Evolutionary conservation across 1,284 basidiomycete genomes (phyloP).

Genomic region (Moesziomyces antarcticus): DNA sequence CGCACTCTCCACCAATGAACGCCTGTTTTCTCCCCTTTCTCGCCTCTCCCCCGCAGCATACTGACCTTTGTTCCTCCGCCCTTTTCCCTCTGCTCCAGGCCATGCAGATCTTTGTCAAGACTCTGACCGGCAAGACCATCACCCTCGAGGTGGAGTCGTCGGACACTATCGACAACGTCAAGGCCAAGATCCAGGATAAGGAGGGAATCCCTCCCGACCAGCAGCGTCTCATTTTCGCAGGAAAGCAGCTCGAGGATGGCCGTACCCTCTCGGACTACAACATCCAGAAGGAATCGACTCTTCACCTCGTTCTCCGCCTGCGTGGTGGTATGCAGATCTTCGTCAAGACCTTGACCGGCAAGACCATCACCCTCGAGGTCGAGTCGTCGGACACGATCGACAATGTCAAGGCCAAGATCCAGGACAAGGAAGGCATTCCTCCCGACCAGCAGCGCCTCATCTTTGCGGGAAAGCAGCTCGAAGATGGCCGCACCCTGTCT

Average conservation of each 20-base stretch:
- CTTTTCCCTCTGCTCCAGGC: conserved; percentile 4
- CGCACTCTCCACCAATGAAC: conserved; percentile 18
- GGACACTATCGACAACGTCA: conserved; percentile 91
- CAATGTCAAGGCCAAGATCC: conserved; percentile 73
- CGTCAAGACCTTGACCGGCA: conserved; percentile 85
- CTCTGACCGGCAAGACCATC: conserved; percentile 95
- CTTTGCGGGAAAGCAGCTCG: no score
- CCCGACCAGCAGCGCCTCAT: no score
- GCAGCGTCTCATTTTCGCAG: conserved; percentile 70
- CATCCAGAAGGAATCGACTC: conserved; percentile 67
- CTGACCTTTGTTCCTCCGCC: not conserved
- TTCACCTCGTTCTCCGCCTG: conserved; percentile 63
- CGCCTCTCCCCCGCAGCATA: not conserved
- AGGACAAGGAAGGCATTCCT: no score
- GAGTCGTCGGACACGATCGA: conserved; percentile 92
- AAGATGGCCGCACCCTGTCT: no score
- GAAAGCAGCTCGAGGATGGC: conserved; percentile 70
- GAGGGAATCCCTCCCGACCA: conserved; percentile 69
- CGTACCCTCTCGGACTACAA: conserved; percentile 70
- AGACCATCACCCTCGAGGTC: conserved; percentile 94
- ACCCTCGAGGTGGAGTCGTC: conserved; percentile 87
- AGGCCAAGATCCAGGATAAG: conserved; percentile 67
- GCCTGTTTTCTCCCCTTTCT: not conserved
- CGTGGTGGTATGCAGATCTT: conserved; percentile 68
- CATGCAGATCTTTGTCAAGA: conserved; percentile 57